Conservation (phyloP, 148 eudicot species). For the Cornus controversa region DNA sequence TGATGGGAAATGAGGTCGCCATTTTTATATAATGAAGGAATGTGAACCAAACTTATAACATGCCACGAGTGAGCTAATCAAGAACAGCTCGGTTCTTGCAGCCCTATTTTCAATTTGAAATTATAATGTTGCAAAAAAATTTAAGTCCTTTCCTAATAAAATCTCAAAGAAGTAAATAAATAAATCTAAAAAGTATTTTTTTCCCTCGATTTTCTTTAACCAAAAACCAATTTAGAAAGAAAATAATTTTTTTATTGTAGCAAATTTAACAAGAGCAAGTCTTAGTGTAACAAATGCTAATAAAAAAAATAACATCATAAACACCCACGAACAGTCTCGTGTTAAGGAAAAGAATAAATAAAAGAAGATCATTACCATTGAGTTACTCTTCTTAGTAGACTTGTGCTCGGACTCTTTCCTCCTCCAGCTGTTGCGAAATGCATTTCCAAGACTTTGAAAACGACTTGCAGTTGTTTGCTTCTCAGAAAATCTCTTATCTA, state of each 20-base stretch:
- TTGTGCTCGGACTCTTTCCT: constrained; percentile 52
- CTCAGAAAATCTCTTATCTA: constrained; percentile 56
- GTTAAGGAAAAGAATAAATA: not conserved
- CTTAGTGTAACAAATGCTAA: not conserved
- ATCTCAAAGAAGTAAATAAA: too few relatives aligned
- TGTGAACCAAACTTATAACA: too few relatives aligned
- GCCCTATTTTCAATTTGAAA: too few relatives aligned
- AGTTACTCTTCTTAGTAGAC: constrained; percentile 48
- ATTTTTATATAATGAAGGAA: too few relatives aligned
- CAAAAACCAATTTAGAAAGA: not conserved
- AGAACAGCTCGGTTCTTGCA: too few relatives aligned
- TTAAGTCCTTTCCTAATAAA: too few relatives aligned
- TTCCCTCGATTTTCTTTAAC: not conserved
- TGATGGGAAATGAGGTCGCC: too few relatives aligned
- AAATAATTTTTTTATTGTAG: not conserved
- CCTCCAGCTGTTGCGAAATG: constrained; percentile 77
- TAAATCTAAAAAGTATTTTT: too few relatives aligned
- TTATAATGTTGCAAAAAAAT: too few relatives aligned
- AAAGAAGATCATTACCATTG: constrained; percentile 45
- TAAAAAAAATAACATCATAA: not conserved
- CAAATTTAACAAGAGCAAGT: not conserved
- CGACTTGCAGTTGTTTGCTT: constrained; percentile 56
- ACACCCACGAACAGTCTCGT: not conserved
- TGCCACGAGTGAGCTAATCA: too few relatives aligned
- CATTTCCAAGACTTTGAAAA: constrained; percentile 58